These are phyloP conservation scores for Sicyos edulis DNA, from an alignment of 306 rosid genomes.

Conservation along the genomic window DNA sequence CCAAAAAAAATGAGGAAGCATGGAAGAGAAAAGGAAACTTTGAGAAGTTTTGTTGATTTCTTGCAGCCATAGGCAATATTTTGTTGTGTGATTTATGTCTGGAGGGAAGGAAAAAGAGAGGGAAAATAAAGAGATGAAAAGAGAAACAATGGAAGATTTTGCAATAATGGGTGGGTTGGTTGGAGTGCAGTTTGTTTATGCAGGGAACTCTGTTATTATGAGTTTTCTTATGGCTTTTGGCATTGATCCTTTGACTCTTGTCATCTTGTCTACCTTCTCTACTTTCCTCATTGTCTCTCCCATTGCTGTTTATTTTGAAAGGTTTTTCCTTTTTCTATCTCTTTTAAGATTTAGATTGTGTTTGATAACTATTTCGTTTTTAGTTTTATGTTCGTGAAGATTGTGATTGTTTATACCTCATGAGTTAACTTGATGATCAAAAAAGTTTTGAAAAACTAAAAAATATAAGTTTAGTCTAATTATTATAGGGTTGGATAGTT, in stretches of 20 bases:
- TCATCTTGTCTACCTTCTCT: conserved; percentile 61
- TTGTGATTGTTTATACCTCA: too few relatives aligned
- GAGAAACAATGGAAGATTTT: conserved; percentile 36
- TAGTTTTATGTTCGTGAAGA: too few relatives aligned
- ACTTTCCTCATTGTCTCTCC: conserved; percentile 70
- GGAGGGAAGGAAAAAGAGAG: background rate
- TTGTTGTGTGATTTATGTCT: background rate
- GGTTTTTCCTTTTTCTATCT: conserved; percentile 35
- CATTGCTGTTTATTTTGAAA: conserved; percentile 56
- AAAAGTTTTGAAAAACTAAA: too few relatives aligned
- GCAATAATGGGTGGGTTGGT: conserved; percentile 56
- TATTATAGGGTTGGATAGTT: too few relatives aligned
- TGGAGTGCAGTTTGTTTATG: conserved; percentile 55
- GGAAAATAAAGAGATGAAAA: conserved; percentile 15
- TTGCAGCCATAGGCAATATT: background rate
- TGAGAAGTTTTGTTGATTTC: conserved; percentile 2
- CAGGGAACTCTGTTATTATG: conserved; percentile 58
- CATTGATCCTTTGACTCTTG: conserved; percentile 47
- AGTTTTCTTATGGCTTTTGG: conserved; percentile 68
- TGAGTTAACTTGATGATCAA: too few relatives aligned
- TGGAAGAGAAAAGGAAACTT: background rate
- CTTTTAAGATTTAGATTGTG: background rate
- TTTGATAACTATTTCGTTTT: too few relatives aligned
- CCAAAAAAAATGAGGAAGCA: background rate
- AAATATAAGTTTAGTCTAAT: too few relatives aligned